Percentiles rank a stretch among this genome's conserved stretches.
Evolutionary conservation across 75 land plant genomes (phyloP).

Genomic region (Ceratopteris richardii): DNA sequence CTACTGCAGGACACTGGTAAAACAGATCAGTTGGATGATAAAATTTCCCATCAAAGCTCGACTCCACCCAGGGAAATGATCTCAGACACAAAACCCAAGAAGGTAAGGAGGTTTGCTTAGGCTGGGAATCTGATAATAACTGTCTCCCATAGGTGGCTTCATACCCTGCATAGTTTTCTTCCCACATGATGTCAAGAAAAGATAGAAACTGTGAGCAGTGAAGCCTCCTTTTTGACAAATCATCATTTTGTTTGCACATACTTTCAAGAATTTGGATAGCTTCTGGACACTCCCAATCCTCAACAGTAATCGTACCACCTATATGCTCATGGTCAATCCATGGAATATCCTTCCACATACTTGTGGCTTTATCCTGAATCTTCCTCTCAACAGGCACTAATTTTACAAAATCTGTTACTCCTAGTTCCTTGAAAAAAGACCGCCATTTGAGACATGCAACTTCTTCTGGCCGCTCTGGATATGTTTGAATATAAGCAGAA

Average conservation of each 20-base stretch:
- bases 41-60: slow-evolving; percentile 56
- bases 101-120: slow-evolving; percentile 25
- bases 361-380: slow-evolving; percentile 22
- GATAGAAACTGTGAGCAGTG: slow-evolving; percentile 13
- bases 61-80: slow-evolving; percentile 52
- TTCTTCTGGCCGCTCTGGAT: slow-evolving; percentile 14
- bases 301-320: slow-evolving; percentile 13
- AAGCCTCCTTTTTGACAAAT: background rate
- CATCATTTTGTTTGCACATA: background rate
- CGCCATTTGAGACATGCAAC: slow-evolving; percentile 49
- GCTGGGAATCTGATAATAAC: slow-evolving; percentile 8
- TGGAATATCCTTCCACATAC: slow-evolving; percentile 13
- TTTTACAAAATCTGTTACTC: slow-evolving; percentile 83
- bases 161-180: slow-evolving; percentile 40
- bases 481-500: slow-evolving; percentile 44
- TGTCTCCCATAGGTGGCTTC: slow-evolving; percentile 13
- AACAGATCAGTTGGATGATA: slow-evolving; percentile 58
- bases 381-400: slow-evolving; percentile 34
- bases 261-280: slow-evolving; percentile 29
- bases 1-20: slow-evolving; percentile 34
- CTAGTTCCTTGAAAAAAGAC: slow-evolving; percentile 51
- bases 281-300: slow-evolving; percentile 87
- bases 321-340: slow-evolving; percentile 10
- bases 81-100: slow-evolving; percentile 53
- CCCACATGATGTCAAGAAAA: slow-evolving; percentile 71